Conservation (phyloP, 768 basidiomycete genomes). For the Tylopilus subfusipes region DNA sequence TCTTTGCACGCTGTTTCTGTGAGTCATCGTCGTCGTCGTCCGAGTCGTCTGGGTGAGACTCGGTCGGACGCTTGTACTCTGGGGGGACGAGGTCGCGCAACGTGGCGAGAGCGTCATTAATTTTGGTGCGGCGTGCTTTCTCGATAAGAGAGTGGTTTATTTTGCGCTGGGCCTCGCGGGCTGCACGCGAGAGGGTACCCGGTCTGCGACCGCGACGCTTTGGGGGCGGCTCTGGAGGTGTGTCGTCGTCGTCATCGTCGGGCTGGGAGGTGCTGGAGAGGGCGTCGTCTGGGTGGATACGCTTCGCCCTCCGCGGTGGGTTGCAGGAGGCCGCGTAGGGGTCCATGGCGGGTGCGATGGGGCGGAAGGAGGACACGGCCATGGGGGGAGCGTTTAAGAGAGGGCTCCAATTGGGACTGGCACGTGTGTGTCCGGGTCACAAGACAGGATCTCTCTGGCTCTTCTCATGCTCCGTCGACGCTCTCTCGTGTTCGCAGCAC, state of each 20-base stretch:
- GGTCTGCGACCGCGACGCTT: constrained; percentile 74
- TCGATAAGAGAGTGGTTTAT: constrained; percentile 95
- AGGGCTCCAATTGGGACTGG: too few species aligned
- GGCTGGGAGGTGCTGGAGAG: constrained; percentile 12
- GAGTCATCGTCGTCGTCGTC: constrained; percentile 35
- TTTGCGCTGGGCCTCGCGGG: constrained; percentile 83
- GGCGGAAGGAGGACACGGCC: constrained; percentile 18
- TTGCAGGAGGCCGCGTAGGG: constrained; percentile 40
- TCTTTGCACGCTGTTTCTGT: constrained; percentile 27
- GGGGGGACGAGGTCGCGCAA: constrained; percentile 75
- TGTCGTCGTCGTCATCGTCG: constrained; percentile 24
- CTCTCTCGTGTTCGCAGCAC: background rate
- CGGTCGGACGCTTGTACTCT: constrained; percentile 39
- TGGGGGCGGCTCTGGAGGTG: constrained; percentile 27
- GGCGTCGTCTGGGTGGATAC: constrained; percentile 26
- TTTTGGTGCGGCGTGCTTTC: constrained; percentile 90
- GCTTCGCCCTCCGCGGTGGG: constrained; percentile 46
- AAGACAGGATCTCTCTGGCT: background rate
- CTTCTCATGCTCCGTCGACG: background rate
- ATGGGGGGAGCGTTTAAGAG: background rate
- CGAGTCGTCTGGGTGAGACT: constrained; percentile 26
- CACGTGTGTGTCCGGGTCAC: background rate
- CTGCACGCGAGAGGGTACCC: constrained; percentile 65
- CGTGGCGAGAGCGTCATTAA: constrained; percentile 83
- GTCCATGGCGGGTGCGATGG: constrained; percentile 29